Evolutionary conservation across 805 yeast genomes (phyloP), one percentile per base, ranked within the genome.

Genomic region (Helenozyma baotianmanensis): DNA sequence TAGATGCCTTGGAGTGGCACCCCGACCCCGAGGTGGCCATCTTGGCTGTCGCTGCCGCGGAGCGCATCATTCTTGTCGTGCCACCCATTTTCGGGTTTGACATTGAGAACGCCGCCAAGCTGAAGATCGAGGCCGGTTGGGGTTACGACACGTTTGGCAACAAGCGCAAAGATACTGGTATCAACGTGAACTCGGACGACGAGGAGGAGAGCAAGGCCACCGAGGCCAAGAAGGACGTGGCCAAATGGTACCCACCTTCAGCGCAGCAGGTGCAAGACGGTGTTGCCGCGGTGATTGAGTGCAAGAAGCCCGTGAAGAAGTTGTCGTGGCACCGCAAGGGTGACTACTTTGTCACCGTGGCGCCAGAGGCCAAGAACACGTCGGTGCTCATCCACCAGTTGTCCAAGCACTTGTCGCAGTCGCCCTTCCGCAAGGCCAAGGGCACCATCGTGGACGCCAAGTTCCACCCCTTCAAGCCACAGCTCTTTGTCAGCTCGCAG

Each of bases 241-340:
- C 89, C 32, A 76, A 80, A 56, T 90, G 97, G 97, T 69, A 76
- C 42, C 81, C 85, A 42, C 96, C 97, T 27, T 67, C 67, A 36
- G 59, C 74, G 30, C 76, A 74, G 40, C 80, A 79, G 47, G 66
- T 71, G 22, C 57, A 56, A 22, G 65, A 74, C 32, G 95, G 95
- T 35, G 78, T 88, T 23, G 74, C 82, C 12, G 80, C 85, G 2
- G 77, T 84, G 13, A 73, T 92, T 30, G 75, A 82, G 33, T 67
- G 74, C 36, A 74, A 78, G 41, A 73, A 71, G 50, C 73, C 84
- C 1, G 76, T 90, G 41, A 88, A 86, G 61, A 81, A 79, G 53
- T 47, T 92, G 14, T 76, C 95, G 45, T 92, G 98, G 98, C 98
- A 92, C 60, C 74, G 96, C 58, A 83, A 84, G 54, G 98, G 98